phyloP scores from a whole-genome alignment of 2,329 filamentous ascomycete genomes.

The Pseudogymnoascus sp. region DNA sequence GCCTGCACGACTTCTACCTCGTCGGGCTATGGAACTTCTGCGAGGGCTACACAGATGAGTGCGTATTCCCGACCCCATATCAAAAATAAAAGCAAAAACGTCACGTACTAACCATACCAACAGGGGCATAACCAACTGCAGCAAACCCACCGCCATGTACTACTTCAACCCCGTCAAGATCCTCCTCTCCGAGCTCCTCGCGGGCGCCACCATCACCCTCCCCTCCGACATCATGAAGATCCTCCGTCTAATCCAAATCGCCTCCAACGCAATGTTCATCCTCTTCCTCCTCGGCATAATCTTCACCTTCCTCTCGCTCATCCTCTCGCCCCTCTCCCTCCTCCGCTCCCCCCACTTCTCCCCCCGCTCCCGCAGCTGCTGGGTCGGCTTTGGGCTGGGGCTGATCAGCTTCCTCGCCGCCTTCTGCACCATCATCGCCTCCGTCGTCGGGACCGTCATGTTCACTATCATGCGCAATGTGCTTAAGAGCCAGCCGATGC shows the following conservation, averaged over 20 bases:
- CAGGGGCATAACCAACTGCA: conserved; percentile 69
- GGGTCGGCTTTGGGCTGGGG: conserved; percentile 58
- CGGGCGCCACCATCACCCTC: conserved; percentile 74
- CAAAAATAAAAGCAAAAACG: conserved; percentile 31
- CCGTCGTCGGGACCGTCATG: conserved; percentile 73
- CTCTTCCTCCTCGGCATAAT: conserved; percentile 68
- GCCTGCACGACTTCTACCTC: conserved; percentile 89
- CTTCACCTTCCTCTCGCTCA: conserved; percentile 64
- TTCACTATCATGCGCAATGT: conserved; percentile 74
- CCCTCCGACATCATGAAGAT: conserved; percentile 66
- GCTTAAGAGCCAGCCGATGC: conserved; percentile 58
- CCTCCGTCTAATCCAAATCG: conserved; percentile 63
- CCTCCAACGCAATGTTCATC: conserved; percentile 80
- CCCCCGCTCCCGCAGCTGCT: conserved; percentile 36
- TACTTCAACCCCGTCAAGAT: conserved; percentile 90
- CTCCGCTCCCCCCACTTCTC: not conserved
- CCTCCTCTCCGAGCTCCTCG: conserved; percentile 67
- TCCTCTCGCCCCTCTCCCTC: conserved; percentile 42
- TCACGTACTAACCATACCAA: conserved; percentile 48
- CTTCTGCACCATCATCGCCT: conserved; percentile 59
- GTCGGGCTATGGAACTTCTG: conserved; percentile 90
- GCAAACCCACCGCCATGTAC: conserved; percentile 59
- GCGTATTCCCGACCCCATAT: conserved; percentile 31
- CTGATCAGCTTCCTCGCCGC: conserved; percentile 60
- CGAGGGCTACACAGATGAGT: conserved; percentile 68